Conservation (phyloP, 2,329 filamentous ascomycete genomes). For the Arthrobotrys megalospora region DNA sequence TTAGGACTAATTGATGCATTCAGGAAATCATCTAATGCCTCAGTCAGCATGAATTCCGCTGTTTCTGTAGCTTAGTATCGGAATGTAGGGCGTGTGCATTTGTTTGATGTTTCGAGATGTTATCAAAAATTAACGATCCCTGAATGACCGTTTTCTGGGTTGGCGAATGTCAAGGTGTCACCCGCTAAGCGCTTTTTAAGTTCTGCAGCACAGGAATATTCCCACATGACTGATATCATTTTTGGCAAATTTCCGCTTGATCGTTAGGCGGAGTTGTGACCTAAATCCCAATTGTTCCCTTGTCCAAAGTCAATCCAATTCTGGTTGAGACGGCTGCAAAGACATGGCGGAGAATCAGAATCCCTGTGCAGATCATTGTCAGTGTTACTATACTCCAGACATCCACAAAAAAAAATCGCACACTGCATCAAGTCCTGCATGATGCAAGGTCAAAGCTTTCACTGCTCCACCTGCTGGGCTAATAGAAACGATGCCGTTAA, state of each 20-base stretch:
- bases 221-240: conserved; percentile 41
- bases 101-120: conserved; percentile 15
- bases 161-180: conserved; percentile 9
- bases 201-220: conserved; percentile 10
- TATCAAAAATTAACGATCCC: not conserved
- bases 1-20: conserved; percentile 4
- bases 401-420: conserved; percentile 52
- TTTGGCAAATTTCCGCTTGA: conserved; percentile 23
- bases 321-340: conserved; percentile 23
- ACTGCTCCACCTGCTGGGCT: conserved; percentile 45
- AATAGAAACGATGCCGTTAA: conserved; percentile 37
- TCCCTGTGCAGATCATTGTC: conserved; percentile 59
- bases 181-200: not conserved
- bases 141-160: conserved; percentile 17
- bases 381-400: conserved; percentile 49
- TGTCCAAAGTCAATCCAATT: conserved; percentile 16
- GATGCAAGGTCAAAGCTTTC: conserved; percentile 60
- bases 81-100: conserved; percentile 3
- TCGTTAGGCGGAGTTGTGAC: conserved; percentile 19
- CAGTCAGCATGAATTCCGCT: not conserved
- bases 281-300: conserved; percentile 28
- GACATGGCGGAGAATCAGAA: conserved; percentile 32
- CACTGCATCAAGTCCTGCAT: conserved; percentile 56
- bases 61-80: not conserved
- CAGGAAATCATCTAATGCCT: conserved; percentile 4